Conservation (phyloP, 2,329 filamentous ascomycete species). For the Penicillium occitanis region DNA sequence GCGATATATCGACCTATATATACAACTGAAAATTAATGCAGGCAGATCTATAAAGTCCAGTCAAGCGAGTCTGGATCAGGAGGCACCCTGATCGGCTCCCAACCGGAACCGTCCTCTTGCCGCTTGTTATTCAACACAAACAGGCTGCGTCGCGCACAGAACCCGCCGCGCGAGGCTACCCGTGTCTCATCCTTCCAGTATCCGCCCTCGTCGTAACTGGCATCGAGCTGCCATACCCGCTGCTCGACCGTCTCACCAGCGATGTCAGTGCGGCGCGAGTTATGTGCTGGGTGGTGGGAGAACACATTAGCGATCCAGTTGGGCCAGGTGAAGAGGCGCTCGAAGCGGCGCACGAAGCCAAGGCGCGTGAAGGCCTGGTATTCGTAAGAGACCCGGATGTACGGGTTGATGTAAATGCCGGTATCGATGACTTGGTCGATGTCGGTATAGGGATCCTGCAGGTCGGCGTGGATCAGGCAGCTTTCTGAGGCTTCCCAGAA, state of each 20-base stretch:
- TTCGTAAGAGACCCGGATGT: background rate
- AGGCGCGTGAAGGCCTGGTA: background rate
- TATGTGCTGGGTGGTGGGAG: background rate
- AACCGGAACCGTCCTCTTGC: constrained; percentile 46
- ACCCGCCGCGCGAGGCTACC: constrained; percentile 45
- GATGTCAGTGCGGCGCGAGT: background rate
- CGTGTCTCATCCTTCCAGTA: constrained; percentile 24
- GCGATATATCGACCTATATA: background rate
- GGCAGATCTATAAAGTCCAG: background rate
- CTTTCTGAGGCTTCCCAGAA: constrained; percentile 67
- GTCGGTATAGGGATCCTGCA: constrained; percentile 39
- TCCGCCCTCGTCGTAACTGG: background rate
- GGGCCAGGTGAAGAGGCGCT: background rate
- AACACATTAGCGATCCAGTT: background rate
- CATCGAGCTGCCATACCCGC: background rate
- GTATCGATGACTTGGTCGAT: constrained; percentile 44
- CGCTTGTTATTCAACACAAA: constrained; percentile 48
- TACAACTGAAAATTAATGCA: background rate
- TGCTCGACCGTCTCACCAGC: background rate
- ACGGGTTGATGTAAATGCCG: constrained; percentile 63
- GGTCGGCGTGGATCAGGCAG: constrained; percentile 57
- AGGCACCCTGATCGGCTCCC: constrained; percentile 33
- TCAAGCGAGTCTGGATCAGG: background rate
- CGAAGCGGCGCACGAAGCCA: background rate
- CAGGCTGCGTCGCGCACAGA: constrained; percentile 45